phyloP scores from a whole-genome alignment of 2,329 filamentous ascomycete genomes.

The Trichothecium sympodiale region DNA sequence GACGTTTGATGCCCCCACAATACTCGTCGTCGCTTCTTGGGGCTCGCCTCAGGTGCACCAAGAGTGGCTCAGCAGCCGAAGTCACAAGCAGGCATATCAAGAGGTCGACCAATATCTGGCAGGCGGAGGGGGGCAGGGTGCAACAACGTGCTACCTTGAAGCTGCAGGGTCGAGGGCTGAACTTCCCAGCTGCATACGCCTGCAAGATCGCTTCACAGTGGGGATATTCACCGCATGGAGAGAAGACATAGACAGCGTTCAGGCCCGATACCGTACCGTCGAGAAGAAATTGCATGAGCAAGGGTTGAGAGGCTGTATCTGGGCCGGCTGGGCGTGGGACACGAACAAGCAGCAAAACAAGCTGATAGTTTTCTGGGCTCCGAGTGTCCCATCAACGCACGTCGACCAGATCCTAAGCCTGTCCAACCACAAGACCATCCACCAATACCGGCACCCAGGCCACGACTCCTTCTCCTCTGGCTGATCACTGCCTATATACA shows the following conservation, averaged over 20 bases:
- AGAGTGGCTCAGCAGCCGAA: slow-evolving; percentile 30
- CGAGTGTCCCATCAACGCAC: slow-evolving; percentile 22
- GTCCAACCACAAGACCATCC: slow-evolving; percentile 7
- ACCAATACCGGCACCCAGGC: too few species aligned
- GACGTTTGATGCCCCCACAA: slow-evolving; percentile 17
- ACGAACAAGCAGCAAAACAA: slow-evolving; percentile 21
- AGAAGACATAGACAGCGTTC: slow-evolving; percentile 19
- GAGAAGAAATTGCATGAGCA: slow-evolving; percentile 18
- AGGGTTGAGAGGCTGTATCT: slow-evolving; percentile 19
- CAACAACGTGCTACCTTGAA: slow-evolving; percentile 28
- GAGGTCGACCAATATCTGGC: slow-evolving; percentile 21
- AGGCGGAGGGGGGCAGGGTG: slow-evolving; percentile 11
- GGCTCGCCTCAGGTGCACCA: slow-evolving; percentile 26
- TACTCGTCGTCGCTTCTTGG: slow-evolving; percentile 36
- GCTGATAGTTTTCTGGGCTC: slow-evolving; percentile 28
- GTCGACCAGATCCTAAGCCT: slow-evolving; percentile 13
- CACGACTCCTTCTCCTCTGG: too few species aligned
- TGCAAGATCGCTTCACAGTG: slow-evolving; percentile 22
- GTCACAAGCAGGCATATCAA: slow-evolving; percentile 25
- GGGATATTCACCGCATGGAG: slow-evolving; percentile 19
- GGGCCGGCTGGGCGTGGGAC: slow-evolving; percentile 31
- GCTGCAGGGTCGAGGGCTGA: slow-evolving; percentile 11
- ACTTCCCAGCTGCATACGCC: slow-evolving; percentile 8
- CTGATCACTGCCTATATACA: too few species aligned
- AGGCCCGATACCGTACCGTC: slow-evolving; percentile 19